Evolutionary conservation across 2,329 filamentous ascomycete genomes (phyloP), one percentile per base, ranked within the genome.

Genomic region (Hypoxylon rubiginosum): DNA sequence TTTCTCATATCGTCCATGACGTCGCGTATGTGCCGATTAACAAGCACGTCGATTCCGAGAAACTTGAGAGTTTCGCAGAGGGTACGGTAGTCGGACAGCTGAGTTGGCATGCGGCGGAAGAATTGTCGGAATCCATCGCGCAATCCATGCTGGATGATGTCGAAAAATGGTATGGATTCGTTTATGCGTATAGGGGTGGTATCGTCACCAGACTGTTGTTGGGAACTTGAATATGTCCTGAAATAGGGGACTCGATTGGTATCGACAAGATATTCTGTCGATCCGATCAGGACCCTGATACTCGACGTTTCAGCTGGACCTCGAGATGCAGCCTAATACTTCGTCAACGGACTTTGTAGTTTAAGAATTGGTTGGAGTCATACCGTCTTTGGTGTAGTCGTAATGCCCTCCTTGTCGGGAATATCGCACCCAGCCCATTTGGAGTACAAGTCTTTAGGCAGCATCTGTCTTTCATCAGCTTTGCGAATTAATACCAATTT

Each of bases 61-160:
- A 57, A 53, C 5, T 65, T 52, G 39, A 65, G 46, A 3, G n/a
- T 51, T 34, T 65, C 46, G 52, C 62, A 60, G 28, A 65, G 62
- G 6, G 21, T 26, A 24, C 52, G 57, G 46, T 65, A 65, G 36
- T 65, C 62, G 10, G 46, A 45, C n/a, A 60, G 62, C 17, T 57
- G 46, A 15, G 36, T 43, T 11, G 57, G 57, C 62, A 65, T 65
- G 36, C 56, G 62, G 2, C 62, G 62, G 32, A 65, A 65, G 52
- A 65, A 65, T 28, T 65, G 52, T 24, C 62, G 62, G 34, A 52
- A 65, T 8, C 62, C 52, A 9, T 65, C 39, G 11, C 15, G 13
- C 4, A 57, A 24, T n/a, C 62, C 62, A 13, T 51, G 45, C 28
- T 64, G 59, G 36, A 64, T 60, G 9, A 60, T n/a, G 21, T 64